Evolutionary conservation across 2,329 filamentous ascomycete species (phyloP).

Genomic region (Arthrobotrys entomopaga): DNA sequence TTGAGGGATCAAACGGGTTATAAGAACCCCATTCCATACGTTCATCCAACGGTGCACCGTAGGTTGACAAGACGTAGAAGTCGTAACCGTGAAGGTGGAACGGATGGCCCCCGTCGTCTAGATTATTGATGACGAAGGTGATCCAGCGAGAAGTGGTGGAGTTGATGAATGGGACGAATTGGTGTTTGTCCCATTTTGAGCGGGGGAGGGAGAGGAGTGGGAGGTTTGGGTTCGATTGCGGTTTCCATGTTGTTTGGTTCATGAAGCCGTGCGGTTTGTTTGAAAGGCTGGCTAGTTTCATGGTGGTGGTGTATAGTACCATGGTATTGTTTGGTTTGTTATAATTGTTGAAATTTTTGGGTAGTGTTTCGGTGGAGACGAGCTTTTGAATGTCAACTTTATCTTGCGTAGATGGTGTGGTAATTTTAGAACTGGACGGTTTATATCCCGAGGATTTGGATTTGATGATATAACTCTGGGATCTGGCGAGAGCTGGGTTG

Average conservation of each 20-base stretch:
- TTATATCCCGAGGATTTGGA: too few relatives aligned
- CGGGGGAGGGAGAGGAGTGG: not conserved
- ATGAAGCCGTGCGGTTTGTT: conserved; percentile 3
- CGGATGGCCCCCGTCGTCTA: conserved; percentile 6
- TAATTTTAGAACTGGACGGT: too few relatives aligned
- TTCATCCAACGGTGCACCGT: too few relatives aligned
- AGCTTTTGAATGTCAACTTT: too few relatives aligned
- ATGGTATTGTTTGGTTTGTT: not conserved
- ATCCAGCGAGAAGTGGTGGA: not conserved
- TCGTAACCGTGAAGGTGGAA: conserved; percentile 22
- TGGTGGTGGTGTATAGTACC: not conserved
- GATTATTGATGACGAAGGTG: conserved; percentile 14
- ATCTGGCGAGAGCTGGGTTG: not conserved
- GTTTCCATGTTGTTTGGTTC: conserved; percentile 4
- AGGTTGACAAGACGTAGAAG: not conserved
- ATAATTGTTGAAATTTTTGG: too few relatives aligned
- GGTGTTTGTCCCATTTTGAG: conserved; percentile 5
- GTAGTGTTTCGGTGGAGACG: too few relatives aligned
- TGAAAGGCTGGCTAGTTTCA: not conserved
- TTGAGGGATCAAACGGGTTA: not conserved
- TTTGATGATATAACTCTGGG: not conserved
- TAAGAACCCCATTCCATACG: too few relatives aligned
- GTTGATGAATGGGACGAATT: not conserved
- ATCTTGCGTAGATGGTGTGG: too few relatives aligned
- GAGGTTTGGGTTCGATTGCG: not conserved